Base-by-base conservation (phyloP, 305 asterid genomes). In the Coffea humblotiana region DNA sequence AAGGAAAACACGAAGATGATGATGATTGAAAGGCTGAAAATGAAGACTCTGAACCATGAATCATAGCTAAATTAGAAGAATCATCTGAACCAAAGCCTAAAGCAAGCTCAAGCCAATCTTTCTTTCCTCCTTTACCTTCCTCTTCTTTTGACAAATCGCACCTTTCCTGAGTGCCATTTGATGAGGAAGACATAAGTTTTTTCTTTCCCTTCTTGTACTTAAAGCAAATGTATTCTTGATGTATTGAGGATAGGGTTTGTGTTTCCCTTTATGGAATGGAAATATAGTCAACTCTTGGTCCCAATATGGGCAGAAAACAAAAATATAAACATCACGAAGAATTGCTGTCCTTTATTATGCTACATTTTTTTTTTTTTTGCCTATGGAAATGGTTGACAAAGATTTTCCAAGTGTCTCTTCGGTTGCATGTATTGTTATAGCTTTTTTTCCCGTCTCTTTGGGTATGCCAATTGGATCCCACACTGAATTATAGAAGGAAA, bases 51-150 rank as follows among this genome's bases (percentile, higher is more conserved):
- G 32, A 32, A 32, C 32, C 32, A 32, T 32, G 32, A 1, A 32
- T 32, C 32, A 32, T 32, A 32, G 32, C 32, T 32, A 32, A 32
- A 32, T 32, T 32, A 32, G 32, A 32, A 32, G 32, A 1, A 32
- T 32, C 32, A 11, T n/a, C 18, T 40, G 27, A 37, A 8, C 35
- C 74, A 13, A 68, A 29, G n/a, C 76, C 83, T 80, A 80, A 80
- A 65, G 52, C 71, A 40, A 80, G 80, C 70, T 75, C 80, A 43
- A 80, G 79, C 66, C 77, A 37, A 15, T 75, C 78, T 58, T n/a
- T 27, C 40, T 25, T 21, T 73, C 48, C 64, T 73, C 13, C 63
- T 73, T 5, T 35, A 9, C 13, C 8, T 15, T 75, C 52, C 1
- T 11, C 71, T n/a, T 27, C 6, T 29, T 32, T 32, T 37, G 52